Conservation (phyloP, 2,329 filamentous ascomycete species). For the Pseudogymnoascus sp. region DNA sequence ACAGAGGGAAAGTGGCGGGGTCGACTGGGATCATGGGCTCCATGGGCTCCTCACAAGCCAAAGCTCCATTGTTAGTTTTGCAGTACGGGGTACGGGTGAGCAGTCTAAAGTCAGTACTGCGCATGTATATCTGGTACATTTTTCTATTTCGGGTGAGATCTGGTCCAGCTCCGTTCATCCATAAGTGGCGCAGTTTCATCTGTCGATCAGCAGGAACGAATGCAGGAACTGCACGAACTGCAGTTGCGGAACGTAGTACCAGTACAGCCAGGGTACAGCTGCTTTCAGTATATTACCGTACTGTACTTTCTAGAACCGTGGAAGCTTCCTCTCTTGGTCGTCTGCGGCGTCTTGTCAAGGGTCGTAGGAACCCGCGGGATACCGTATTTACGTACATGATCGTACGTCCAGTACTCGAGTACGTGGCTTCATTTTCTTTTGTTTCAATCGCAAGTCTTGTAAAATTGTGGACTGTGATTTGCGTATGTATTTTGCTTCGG, state of each 20-base stretch:
- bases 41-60: background rate
- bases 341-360: background rate
- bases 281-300: background rate
- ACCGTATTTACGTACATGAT: background rate
- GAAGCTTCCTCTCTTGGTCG: background rate
- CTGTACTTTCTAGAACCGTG: background rate
- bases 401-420: background rate
- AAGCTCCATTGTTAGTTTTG: background rate
- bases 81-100: background rate
- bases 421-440: background rate
- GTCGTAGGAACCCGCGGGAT: background rate
- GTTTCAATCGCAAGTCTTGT: background rate
- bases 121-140: background rate
- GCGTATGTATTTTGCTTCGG: background rate
- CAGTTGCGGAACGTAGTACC: background rate
- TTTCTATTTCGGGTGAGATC: background rate
- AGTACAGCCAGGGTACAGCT: background rate
- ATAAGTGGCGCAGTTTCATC: conserved; percentile 1
- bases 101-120: background rate
- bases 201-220: background rate
- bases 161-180: background rate
- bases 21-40: background rate
- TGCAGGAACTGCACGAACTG: background rate
- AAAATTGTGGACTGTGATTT: background rate
- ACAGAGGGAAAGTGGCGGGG: conserved; percentile 1